Evolutionary conservation across 768 basidiomycete species (phyloP).

Genomic region (Termitomyces sp.): DNA sequence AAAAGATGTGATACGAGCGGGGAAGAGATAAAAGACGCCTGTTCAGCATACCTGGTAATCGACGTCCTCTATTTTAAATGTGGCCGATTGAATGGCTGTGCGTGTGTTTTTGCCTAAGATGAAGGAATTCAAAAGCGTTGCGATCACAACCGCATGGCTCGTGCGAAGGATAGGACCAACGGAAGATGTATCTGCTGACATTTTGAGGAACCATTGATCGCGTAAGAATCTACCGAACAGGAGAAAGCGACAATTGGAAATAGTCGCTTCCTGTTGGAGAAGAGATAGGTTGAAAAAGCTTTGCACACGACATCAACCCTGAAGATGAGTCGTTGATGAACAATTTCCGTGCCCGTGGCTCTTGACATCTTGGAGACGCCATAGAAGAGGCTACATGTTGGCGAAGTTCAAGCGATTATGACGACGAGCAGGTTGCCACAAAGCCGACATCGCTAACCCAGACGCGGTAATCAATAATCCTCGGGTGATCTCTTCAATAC

Average conservation of each 20-base stretch:
- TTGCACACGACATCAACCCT: slow-evolving; percentile 11
- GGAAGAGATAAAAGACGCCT: not conserved
- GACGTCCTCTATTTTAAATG: slow-evolving; percentile 6
- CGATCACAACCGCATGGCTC: slow-evolving; percentile 6
- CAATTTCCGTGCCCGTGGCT: not conserved
- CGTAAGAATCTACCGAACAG: slow-evolving; percentile 3
- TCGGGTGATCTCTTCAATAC: not conserved
- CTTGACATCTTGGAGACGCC: not conserved
- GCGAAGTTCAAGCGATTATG: not conserved
- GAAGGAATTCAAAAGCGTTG: not conserved
- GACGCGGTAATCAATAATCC: not conserved
- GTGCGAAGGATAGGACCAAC: not conserved
- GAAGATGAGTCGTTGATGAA: slow-evolving; percentile 3
- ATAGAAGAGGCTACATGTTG: not conserved
- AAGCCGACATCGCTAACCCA: not conserved
- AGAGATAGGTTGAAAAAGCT: not conserved
- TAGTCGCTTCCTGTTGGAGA: slow-evolving; percentile 11
- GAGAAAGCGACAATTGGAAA: slow-evolving; percentile 5
- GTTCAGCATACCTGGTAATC: not conserved
- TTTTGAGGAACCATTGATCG: slow-evolving; percentile 6
- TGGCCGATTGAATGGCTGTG: slow-evolving; percentile 1
- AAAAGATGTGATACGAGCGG: slow-evolving; percentile 2
- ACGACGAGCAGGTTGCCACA: not conserved
- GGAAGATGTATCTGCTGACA: slow-evolving; percentile 7
- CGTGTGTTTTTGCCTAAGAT: not conserved